Conservation (phyloP, 1,284 basidiomycete species). For the Heterobasidion annosum region DNA sequence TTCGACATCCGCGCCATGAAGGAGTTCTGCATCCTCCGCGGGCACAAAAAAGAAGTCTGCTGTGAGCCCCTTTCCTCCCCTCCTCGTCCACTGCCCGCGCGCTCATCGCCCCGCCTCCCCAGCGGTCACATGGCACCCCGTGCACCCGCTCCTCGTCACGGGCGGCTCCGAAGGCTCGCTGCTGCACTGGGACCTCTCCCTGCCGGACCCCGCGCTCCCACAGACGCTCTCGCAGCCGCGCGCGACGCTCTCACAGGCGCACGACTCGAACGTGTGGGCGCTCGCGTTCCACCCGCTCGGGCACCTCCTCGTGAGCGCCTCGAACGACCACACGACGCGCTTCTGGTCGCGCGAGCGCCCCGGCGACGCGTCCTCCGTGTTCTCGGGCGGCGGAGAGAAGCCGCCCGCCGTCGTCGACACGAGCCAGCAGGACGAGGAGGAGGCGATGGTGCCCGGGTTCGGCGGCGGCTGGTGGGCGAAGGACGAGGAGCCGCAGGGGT, state of each 20-base stretch:
- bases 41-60: constrained; percentile 97
- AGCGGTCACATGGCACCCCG: constrained; percentile 94
- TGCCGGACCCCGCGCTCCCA: constrained; percentile 23
- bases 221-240: constrained; percentile 38
- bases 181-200: constrained; percentile 83
- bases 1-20: constrained; percentile 98
- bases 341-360: constrained; percentile 93
- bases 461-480: constrained; percentile 13
- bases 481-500: constrained; percentile 13
- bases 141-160: constrained; percentile 86
- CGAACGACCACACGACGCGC: constrained; percentile 95
- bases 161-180: constrained; percentile 93
- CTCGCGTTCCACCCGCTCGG: constrained; percentile 94
- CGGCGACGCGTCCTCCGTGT: constrained; percentile 62
- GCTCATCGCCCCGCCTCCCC: neutral
- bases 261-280: constrained; percentile 97
- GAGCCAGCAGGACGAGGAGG: constrained; percentile 37
- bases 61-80: constrained; percentile 50
- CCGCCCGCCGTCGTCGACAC: constrained; percentile 53
- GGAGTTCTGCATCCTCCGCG: constrained; percentile 84
- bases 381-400: constrained; percentile 70
- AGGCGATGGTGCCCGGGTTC: constrained; percentile 54
- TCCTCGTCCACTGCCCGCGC: neutral
- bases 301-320: constrained; percentile 86
- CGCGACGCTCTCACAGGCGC: constrained; percentile 82